Percentiles rank a stretch among this genome's conserved stretches.
Evolutionary conservation across 345 rosid genomes (phyloP).

Genomic region (Tarenaya hassleriana): DNA sequence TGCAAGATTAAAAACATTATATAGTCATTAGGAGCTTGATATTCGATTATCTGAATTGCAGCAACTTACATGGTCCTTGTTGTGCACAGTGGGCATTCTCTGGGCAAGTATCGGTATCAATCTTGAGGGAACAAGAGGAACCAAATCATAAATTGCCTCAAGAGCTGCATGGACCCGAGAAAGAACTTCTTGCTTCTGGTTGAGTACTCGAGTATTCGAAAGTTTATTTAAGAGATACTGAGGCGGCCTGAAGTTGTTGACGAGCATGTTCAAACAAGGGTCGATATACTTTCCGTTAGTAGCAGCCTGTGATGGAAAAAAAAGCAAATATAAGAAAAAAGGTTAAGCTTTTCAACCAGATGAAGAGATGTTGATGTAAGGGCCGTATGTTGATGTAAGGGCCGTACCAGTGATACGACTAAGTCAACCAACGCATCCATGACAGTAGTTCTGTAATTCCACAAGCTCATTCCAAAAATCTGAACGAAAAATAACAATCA

Average conservation of each 20-base stretch:
- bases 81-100: constrained; percentile 47
- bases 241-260: constrained; percentile 66
- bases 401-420: constrained; percentile 55
- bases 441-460: constrained; percentile 57
- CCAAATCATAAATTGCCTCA: constrained; percentile 44
- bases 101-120: constrained; percentile 46
- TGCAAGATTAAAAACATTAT: constrained; percentile 20
- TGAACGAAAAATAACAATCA: constrained; percentile 22
- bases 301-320: constrained; percentile 47
- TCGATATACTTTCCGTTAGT: constrained; percentile 62
- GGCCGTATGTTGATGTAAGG: constrained; percentile 12
- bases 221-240: constrained; percentile 28
- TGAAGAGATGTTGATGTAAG: not conserved
- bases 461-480: constrained; percentile 73
- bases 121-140: constrained; percentile 71
- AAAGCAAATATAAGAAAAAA: constrained; percentile 4
- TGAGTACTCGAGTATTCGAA: constrained; percentile 35
- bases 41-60: not conserved
- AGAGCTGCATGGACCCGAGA: constrained; percentile 67
- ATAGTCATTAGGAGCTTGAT: constrained; percentile 1
- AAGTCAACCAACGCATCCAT: constrained; percentile 68
- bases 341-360: not conserved
- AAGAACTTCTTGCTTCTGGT: constrained; percentile 56
- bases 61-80: constrained; percentile 43
- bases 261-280: constrained; percentile 59